Conservation (phyloP, 768 basidiomycete species). For the Lentinula lateritia region DNA sequence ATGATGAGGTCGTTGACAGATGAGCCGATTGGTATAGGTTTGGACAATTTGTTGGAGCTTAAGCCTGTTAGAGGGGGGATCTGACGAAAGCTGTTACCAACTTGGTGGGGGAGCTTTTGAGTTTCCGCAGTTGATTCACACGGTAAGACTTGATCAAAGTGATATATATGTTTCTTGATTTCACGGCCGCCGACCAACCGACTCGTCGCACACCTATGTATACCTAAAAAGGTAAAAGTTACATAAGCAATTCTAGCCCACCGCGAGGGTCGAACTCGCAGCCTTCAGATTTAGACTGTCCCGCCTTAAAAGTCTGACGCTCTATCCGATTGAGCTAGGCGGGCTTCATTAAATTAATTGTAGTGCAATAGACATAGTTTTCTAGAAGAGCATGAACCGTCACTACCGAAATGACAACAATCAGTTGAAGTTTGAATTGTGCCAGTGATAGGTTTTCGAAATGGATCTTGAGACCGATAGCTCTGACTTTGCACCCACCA, state of each 20-base stretch:
- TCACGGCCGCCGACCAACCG: background rate
- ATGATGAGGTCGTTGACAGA: background rate
- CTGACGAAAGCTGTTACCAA: background rate
- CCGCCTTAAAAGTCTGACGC: slow-evolving; percentile 49
- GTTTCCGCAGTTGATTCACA: background rate
- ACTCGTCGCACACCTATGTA: too few species aligned
- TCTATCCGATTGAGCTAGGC: slow-evolving; percentile 65
- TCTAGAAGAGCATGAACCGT: too few species aligned
- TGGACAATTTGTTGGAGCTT: background rate
- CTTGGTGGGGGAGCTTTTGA: background rate
- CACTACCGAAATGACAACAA: too few species aligned
- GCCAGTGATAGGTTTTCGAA: too few species aligned
- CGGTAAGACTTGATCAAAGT: background rate
- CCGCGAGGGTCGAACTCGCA: slow-evolving; percentile 85
- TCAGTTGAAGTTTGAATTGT: too few species aligned
- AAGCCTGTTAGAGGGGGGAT: background rate
- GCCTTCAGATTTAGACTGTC: slow-evolving; percentile 53
- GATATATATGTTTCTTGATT: background rate
- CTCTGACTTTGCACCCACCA: too few species aligned
- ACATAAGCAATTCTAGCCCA: slow-evolving; percentile 41
- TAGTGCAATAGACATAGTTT: too few species aligned
- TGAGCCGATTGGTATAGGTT: background rate
- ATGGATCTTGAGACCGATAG: too few species aligned
- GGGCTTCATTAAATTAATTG: too few species aligned
- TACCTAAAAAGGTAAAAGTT: background rate